Conservation (phyloP, 805 yeast genomes). For the Starmerella stigmatis region DNA sequence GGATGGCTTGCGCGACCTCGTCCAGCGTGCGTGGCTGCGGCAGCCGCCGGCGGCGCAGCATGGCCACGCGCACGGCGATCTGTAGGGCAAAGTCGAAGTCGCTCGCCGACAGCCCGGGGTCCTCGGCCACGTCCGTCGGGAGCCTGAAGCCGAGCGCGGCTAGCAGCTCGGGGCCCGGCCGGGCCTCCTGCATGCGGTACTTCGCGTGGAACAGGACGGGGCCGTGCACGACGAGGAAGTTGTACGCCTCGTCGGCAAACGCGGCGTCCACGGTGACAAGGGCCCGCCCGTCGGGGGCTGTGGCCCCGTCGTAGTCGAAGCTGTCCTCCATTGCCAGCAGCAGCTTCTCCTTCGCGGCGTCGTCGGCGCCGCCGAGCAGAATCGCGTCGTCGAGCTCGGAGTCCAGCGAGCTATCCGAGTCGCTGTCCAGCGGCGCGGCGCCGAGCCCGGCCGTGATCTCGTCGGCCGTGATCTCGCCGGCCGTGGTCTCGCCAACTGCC, state of each 20-base stretch:
- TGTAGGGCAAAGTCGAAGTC: constrained; percentile 25
- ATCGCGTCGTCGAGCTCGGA: constrained; percentile 54
- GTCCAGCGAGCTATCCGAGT: constrained; percentile 26
- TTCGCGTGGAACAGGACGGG: constrained; percentile 47
- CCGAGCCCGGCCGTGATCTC: constrained; percentile 4
- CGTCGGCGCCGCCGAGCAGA: constrained; percentile 15
- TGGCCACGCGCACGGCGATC: constrained; percentile 20
- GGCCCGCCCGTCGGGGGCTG: constrained; percentile 13
- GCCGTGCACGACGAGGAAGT: constrained; percentile 51
- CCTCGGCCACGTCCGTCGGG: constrained; percentile 21
- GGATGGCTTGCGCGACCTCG: constrained; percentile 45
- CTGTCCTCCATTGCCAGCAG: constrained; percentile 24
- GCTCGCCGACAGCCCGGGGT: constrained; percentile 12
- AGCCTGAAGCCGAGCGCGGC: constrained; percentile 53
- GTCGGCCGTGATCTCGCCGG: constrained; percentile 7
- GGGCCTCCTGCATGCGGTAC: constrained; percentile 48
- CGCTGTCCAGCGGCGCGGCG: background rate
- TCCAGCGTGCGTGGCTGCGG: constrained; percentile 38
- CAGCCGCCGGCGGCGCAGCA: constrained; percentile 21
- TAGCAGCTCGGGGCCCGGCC: constrained; percentile 36
- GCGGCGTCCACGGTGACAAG: constrained; percentile 31
- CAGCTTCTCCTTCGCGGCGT: constrained; percentile 17
- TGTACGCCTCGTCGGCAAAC: constrained; percentile 39
- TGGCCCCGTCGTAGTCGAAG: constrained; percentile 18
- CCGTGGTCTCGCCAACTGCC: too few relatives aligned